A percentile compares a stretch with the other conserved stretches of the same genome.
Conservation (phyloP, 768 basidiomycete genomes). For the Lyophyllum shimeji region DNA sequence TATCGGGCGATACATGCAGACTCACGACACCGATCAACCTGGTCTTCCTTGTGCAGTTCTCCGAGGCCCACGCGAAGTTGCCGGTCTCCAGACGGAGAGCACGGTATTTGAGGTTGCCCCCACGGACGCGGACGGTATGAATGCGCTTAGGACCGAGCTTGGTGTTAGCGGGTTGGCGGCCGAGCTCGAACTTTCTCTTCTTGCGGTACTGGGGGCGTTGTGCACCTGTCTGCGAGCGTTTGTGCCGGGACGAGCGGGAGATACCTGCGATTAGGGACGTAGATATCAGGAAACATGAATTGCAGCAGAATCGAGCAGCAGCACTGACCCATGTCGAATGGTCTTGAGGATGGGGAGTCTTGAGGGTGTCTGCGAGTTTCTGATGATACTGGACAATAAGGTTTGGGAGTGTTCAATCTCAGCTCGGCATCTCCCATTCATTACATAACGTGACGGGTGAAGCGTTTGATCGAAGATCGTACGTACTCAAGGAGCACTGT, state of each 20-base stretch:
- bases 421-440: slow-evolving; percentile 31
- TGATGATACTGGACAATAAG: slow-evolving; percentile 56
- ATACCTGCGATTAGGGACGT: slow-evolving; percentile 64
- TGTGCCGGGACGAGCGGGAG: slow-evolving; percentile 95
- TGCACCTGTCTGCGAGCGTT: slow-evolving; percentile 91
- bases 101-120: slow-evolving; percentile 93
- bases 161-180: slow-evolving; percentile 96
- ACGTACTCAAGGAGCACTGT: no score
- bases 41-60: slow-evolving; percentile 92
- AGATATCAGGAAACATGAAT: slow-evolving; percentile 11
- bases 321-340: slow-evolving; percentile 72
- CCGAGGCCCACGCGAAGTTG: slow-evolving; percentile 99
- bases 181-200: slow-evolving; percentile 99
- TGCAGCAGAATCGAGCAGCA: slow-evolving; percentile 20
- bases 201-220: slow-evolving; percentile 97
- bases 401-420: slow-evolving; percentile 38
- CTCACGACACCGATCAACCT: slow-evolving; percentile 93
- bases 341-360: slow-evolving; percentile 66
- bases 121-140: slow-evolving; percentile 93
- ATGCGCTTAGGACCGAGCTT: slow-evolving; percentile 95
- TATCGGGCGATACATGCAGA: slow-evolving; percentile 20
- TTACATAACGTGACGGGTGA: slow-evolving; percentile 4
- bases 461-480: no score
- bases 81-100: slow-evolving; percentile 95
- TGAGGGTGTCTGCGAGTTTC: slow-evolving; percentile 42